Evolutionary conservation across 1,284 basidiomycete genomes (phyloP).

Genomic region (Leccinum holopus): DNA sequence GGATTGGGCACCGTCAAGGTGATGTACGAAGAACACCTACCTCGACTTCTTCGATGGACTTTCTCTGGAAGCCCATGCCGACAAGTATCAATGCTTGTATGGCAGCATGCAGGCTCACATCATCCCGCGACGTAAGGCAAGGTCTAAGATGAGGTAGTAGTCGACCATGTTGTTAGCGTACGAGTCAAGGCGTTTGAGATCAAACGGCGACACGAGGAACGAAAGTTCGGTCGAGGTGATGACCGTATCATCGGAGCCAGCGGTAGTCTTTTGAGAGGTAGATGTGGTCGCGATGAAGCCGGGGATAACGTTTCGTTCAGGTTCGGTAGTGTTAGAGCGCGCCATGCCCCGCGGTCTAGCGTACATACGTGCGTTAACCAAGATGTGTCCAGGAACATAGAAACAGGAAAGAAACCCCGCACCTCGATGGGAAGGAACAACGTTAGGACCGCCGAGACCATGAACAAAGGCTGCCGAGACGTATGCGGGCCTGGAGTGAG

Average conservation of each 20-base stretch:
- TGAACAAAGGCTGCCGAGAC: slow-evolving; percentile 59
- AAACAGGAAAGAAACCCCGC: slow-evolving; percentile 7
- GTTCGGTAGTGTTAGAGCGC: slow-evolving; percentile 14
- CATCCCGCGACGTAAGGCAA: slow-evolving; percentile 73
- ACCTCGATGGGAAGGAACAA: slow-evolving; percentile 60
- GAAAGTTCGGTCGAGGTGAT: slow-evolving; percentile 67
- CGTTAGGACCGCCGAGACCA: slow-evolving; percentile 47
- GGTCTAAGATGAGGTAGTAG: slow-evolving; percentile 92
- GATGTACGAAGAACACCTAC: slow-evolving; percentile 37
- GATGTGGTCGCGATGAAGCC: slow-evolving; percentile 65
- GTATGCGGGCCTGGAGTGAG: slow-evolving; percentile 47
- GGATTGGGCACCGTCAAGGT: background rate
- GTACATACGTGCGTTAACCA: background rate
- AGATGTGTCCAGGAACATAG: background rate
- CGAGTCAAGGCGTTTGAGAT: slow-evolving; percentile 93
- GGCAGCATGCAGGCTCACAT: slow-evolving; percentile 67
- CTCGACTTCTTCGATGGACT: slow-evolving; percentile 88
- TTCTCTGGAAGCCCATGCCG: slow-evolving; percentile 89
- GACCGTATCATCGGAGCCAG: slow-evolving; percentile 37
- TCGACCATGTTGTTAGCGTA: slow-evolving; percentile 97
- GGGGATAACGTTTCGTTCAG: slow-evolving; percentile 50
- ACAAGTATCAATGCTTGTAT: slow-evolving; percentile 87
- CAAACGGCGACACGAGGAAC: slow-evolving; percentile 70
- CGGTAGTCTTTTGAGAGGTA: slow-evolving; percentile 48
- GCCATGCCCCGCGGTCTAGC: slow-evolving; percentile 25